Evolutionary conservation across 257 asterid species (phyloP).

Genomic region (Solanum lignicaule): DNA sequence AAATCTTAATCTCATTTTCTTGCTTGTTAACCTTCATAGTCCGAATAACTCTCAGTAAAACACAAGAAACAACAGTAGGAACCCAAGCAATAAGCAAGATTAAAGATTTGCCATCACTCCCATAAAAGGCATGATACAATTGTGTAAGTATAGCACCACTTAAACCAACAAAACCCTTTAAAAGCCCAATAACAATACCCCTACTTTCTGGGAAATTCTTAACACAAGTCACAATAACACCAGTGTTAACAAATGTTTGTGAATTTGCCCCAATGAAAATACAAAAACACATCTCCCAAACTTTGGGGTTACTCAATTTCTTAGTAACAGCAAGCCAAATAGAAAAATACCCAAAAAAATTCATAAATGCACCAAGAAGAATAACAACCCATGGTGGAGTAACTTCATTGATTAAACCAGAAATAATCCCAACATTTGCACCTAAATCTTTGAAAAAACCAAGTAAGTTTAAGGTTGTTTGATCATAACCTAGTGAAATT

Average conservation of each 20-base stretch:
- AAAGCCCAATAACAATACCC: conserved; percentile 39
- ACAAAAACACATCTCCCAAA: conserved; percentile 62
- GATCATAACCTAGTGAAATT: conserved; percentile 48
- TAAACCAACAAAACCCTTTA: conserved; percentile 54
- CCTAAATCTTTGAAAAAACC: conserved; percentile 64
- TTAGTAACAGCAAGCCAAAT: conserved; percentile 50
- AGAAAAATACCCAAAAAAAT: conserved; percentile 49
- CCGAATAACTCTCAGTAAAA: conserved; percentile 30
- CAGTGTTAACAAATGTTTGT: conserved; percentile 54
- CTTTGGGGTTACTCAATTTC: conserved; percentile 17
- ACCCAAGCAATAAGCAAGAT: conserved; percentile 49
- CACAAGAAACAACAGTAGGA: conserved; percentile 44
- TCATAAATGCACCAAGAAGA: conserved; percentile 37
- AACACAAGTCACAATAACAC: conserved; percentile 52
- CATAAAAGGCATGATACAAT: conserved; percentile 39
- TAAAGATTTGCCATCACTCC: conserved; percentile 25
- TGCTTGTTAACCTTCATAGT: conserved; percentile 22
- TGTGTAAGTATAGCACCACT: conserved; percentile 67
- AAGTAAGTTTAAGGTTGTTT: conserved; percentile 42
- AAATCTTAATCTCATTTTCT: conserved; percentile 26
- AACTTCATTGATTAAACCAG: conserved; percentile 48
- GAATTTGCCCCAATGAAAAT: conserved; percentile 55
- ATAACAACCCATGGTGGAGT: conserved; percentile 60
- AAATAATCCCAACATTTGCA: conserved; percentile 41
- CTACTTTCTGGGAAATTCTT: conserved; percentile 60